phyloP scores from a whole-genome alignment of 345 rosid genomes.

The Leavenworthia alabamica region DNA sequence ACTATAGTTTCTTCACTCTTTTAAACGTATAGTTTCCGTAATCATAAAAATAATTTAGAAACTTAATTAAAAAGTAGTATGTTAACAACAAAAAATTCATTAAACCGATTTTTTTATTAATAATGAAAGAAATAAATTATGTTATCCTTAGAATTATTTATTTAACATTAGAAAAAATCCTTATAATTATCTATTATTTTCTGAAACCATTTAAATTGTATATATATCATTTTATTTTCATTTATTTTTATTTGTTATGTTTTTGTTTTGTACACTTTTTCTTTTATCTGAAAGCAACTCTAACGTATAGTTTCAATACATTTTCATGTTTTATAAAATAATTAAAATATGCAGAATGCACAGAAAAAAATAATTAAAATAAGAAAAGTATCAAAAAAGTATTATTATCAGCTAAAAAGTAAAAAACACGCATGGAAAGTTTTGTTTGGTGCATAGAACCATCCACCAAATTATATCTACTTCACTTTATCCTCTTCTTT shows the following conservation, averaged over 20 bases:
- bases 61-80: neutral
- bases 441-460: slow-evolving; percentile 27
- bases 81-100: neutral
- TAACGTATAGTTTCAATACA: neutral
- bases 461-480: slow-evolving; percentile 8
- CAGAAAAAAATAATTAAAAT: neutral
- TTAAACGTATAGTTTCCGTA: neutral
- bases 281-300: slow-evolving; percentile 9
- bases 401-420: neutral
- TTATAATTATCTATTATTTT: neutral
- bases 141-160: too few species aligned
- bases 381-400: neutral
- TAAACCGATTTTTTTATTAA: too few species aligned
- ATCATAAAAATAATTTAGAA: neutral
- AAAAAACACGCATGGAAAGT: slow-evolving; percentile 21
- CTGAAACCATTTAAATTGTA: neutral
- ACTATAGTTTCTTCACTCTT: neutral
- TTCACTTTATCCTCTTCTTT: neutral
- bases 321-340: neutral
- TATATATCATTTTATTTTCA: too few species aligned
- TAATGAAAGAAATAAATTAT: neutral
- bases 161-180: too few species aligned
- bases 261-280: slow-evolving; percentile 4
- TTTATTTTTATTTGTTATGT: too few species aligned
- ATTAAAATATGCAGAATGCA: too few species aligned